These are phyloP conservation scores for Ophiostoma montium DNA, from an alignment of 2,329 filamentous ascomycete genomes.

Conservation along the genomic window DNA sequence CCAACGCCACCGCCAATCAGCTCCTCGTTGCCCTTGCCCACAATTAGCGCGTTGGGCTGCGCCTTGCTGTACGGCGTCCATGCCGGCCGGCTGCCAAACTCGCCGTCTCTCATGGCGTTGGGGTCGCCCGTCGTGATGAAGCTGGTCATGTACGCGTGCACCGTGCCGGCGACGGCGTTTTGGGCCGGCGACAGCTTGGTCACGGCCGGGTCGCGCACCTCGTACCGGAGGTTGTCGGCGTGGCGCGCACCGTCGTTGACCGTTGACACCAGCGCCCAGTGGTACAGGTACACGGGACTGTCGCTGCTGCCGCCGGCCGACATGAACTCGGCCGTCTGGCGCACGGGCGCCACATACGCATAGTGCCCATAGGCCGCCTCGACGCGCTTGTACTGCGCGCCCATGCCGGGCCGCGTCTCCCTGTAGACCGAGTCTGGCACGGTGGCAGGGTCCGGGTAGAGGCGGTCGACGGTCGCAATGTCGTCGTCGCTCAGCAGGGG, in stretches of 20 bases:
- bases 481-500: constrained; percentile 24
- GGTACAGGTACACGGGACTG: constrained; percentile 34
- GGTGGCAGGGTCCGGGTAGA: constrained; percentile 27
- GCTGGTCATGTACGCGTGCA: constrained; percentile 34
- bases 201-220: constrained; percentile 25
- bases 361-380: constrained; percentile 41
- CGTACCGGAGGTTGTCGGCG: constrained; percentile 33
- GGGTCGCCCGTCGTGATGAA: constrained; percentile 28
- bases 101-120: neutral
- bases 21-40: constrained; percentile 33
- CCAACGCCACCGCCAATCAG: constrained; percentile 27
- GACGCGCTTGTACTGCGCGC: constrained; percentile 36
- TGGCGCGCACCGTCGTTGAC: constrained; percentile 31
- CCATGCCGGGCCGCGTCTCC: constrained; percentile 20
- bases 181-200: constrained; percentile 24
- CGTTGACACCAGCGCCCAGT: constrained; percentile 35
- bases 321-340: constrained; percentile 30
- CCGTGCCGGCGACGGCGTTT: constrained; percentile 25
- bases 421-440: constrained; percentile 22
- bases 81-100: neutral
- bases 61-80: constrained; percentile 14
- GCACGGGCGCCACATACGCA: constrained; percentile 35
- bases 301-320: constrained; percentile 13
- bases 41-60: constrained; percentile 22
- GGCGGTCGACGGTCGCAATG: constrained; percentile 20